Base-by-base conservation (phyloP, 495 filamentous ascomycete genomes). In the Penicillium macrosclerotiorum region DNA sequence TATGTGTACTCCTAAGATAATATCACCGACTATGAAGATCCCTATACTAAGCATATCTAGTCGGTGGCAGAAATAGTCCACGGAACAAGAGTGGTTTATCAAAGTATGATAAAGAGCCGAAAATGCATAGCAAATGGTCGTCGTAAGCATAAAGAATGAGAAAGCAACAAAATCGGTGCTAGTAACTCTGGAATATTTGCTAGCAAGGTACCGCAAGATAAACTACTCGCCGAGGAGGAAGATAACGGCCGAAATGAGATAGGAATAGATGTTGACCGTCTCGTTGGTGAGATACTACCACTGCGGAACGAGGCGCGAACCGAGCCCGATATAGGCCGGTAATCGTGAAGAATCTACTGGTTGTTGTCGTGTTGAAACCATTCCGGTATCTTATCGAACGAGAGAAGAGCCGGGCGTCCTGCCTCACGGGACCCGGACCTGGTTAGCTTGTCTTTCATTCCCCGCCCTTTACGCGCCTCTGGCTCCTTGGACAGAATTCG, bases 231-330 rank as follows among this genome's bases (percentile, higher is more conserved):
- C 47, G 2, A 63, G 32, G 0, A 63, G 51, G 18, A 64, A 57
- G 8, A 36, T 3, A 5, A 61, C 18, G 7, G 58, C 52, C 1
- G 62, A 59, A 3, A 67, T 45, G 0, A 66, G 45, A 29, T 70
- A 60, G 14, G 64, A 57, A 27, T 57, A 68, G 13, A 70, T 63
- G 47, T 70, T 67, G 25, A 59, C 49, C 13, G 61, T 47, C 35
- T 68, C 63, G 25, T 68, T 68, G 55, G 65, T 63, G n/a, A 67
- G 14, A 35, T 63, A 62, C 11, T 24, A 37, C 45, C 47, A 49
- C 64, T 69, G 33, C 25, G 30, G 34, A 68, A 52, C 7, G 51
- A 67, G 8, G n/a, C 45, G n/a, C 13, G 47, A 37, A 37, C 49
- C 22, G 65, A 67, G 29, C 46, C 40, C 16, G 62, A 64, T 17